These are phyloP conservation scores for Trichoderma endophyticum DNA, from an alignment of 2,329 filamentous ascomycete species.

Conservation along the genomic window DNA sequence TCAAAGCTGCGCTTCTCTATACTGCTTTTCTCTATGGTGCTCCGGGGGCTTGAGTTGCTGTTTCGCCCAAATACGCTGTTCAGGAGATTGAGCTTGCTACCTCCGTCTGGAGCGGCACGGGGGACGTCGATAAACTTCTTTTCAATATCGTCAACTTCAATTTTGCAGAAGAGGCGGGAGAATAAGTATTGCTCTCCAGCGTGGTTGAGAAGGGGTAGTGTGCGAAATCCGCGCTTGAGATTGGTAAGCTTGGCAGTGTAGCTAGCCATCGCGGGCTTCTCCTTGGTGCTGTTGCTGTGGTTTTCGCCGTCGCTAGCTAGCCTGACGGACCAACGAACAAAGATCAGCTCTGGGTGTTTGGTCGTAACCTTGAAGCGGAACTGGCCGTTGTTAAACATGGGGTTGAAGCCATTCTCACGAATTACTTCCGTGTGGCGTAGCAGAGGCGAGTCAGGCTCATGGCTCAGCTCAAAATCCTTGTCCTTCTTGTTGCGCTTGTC, in stretches of 20 bases:
- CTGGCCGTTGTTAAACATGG: slow-evolving; percentile 70
- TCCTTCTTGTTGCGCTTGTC: slow-evolving; percentile 88
- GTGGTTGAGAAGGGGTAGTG: slow-evolving; percentile 81
- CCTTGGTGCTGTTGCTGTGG: slow-evolving; percentile 54
- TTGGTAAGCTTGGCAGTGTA: slow-evolving; percentile 91
- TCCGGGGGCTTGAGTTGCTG: slow-evolving; percentile 47
- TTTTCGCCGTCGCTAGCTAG: slow-evolving; percentile 69
- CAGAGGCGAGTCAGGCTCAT: slow-evolving; percentile 57
- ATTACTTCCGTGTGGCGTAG: slow-evolving; percentile 77
- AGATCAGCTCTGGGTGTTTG: slow-evolving; percentile 91
- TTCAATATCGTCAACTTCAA: slow-evolving; percentile 62
- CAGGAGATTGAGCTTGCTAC: slow-evolving; percentile 55
- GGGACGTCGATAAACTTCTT: slow-evolving; percentile 54
- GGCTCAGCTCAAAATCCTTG: slow-evolving; percentile 55
- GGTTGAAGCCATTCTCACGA: slow-evolving; percentile 89
- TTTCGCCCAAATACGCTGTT: slow-evolving; percentile 56
- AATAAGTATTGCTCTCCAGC: slow-evolving; percentile 93
- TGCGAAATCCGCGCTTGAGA: slow-evolving; percentile 88
- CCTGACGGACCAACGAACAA: slow-evolving; percentile 89
- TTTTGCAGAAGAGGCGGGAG: slow-evolving; percentile 88
- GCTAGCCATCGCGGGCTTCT: slow-evolving; percentile 68
- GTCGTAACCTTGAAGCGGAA: slow-evolving; percentile 82
- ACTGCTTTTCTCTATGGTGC: slow-evolving; percentile 52
- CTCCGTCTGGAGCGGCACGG: slow-evolving; percentile 36
- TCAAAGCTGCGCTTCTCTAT: slow-evolving; percentile 48